These are phyloP conservation scores for Tolypocladium nubicola DNA, from an alignment of 2,329 filamentous ascomycete species.

Conservation along the genomic window DNA sequence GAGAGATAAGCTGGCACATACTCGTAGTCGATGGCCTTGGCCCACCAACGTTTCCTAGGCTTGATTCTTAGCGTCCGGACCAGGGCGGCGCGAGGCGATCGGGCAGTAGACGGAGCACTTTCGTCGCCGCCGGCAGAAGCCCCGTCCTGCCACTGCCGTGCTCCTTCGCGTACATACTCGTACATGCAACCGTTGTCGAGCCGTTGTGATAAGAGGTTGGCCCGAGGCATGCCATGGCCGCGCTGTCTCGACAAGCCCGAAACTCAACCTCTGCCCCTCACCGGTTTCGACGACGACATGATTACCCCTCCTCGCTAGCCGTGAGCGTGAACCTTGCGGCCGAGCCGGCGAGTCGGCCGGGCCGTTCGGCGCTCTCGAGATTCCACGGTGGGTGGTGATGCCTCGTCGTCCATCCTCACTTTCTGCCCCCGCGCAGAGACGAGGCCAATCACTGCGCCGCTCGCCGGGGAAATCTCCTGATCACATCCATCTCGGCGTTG, in stretches of 20 bases:
- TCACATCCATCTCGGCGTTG: not conserved
- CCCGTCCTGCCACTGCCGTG: not conserved
- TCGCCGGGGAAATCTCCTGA: not conserved
- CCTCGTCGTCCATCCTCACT: not conserved
- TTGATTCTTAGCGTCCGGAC: not conserved
- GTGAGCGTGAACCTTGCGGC: not conserved
- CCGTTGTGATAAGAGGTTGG: not conserved
- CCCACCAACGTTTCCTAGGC: not conserved
- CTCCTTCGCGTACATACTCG: not conserved
- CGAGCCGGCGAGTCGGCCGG: not conserved
- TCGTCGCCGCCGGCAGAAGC: not conserved
- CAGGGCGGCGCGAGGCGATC: not conserved
- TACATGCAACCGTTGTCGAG: not conserved
- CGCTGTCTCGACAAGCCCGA: not conserved
- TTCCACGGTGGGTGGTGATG: not conserved
- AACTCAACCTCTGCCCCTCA: not conserved
- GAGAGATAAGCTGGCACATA: not conserved
- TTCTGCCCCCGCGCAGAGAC: not conserved
- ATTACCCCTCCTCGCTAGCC: not conserved
- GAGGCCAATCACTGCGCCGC: not conserved
- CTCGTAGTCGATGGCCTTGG: too few relatives aligned
- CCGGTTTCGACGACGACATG: not conserved
- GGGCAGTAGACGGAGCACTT: not conserved
- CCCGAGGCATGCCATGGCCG: not conserved
- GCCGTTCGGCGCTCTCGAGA: not conserved